Conservation (phyloP, 2,329 filamentous ascomycete genomes). For the Pezicula neosporulosa region DNA sequence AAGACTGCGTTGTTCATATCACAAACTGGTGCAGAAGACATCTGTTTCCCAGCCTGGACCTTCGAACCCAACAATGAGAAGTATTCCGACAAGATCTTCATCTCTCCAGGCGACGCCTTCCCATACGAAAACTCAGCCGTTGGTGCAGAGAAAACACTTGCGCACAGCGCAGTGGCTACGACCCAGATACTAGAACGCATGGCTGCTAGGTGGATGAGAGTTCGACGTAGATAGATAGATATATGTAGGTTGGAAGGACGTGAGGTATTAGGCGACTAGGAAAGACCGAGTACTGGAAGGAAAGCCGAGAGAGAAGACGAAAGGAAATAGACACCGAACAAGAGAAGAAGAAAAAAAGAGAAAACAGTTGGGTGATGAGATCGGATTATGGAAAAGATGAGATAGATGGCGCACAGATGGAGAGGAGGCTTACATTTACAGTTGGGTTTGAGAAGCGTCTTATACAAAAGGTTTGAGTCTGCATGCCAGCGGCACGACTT, state of each 20-base stretch:
- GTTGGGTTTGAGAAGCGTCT: conserved; percentile 13
- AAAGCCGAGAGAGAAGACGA: neutral
- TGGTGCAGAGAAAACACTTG: conserved; percentile 35
- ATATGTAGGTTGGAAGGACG: neutral
- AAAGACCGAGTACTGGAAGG: neutral
- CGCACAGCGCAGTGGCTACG: conserved; percentile 39
- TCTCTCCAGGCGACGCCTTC: conserved; percentile 19
- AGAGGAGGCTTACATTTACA: conserved; percentile 11
- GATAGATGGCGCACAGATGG: conserved; percentile 5
- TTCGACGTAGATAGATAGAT: conserved; percentile 10
- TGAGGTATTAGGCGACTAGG: neutral
- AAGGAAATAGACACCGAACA: neutral
- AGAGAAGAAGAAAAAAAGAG: neutral
- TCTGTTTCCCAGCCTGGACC: conserved; percentile 43
- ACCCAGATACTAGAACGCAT: conserved; percentile 51
- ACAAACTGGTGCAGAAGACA: conserved; percentile 42
- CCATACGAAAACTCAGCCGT: conserved; percentile 16
- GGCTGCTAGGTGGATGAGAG: neutral
- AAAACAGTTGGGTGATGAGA: neutral
- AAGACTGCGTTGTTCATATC: conserved; percentile 51
- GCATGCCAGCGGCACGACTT: neutral
- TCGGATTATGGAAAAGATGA: conserved; percentile 1
- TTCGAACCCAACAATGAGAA: conserved; percentile 58
- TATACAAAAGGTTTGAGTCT: conserved; percentile 12
- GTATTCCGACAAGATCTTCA: conserved; percentile 50